Percentiles rank a stretch among this genome's conserved stretches.
Conservation (phyloP, 1,284 basidiomycete genomes). For the Ceratobasidium sp. region DNA sequence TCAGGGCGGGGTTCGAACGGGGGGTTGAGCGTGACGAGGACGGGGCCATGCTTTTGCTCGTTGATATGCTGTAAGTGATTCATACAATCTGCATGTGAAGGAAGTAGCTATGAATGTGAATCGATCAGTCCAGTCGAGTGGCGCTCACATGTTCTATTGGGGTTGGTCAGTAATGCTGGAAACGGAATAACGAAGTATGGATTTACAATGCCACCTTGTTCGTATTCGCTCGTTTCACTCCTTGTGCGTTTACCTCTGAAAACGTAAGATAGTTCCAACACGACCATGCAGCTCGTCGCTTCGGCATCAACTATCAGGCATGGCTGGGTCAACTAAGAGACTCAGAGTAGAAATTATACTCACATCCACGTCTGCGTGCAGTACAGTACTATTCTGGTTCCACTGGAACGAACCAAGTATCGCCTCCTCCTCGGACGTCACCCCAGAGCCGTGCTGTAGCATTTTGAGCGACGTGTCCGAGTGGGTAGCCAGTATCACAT, state of each 20-base stretch:
- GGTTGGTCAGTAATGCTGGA: slow-evolving; percentile 42
- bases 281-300: slow-evolving; percentile 69
- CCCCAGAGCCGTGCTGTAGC: slow-evolving; percentile 64
- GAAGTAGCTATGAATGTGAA: slow-evolving; percentile 42
- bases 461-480: slow-evolving; percentile 74
- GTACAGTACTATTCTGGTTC: slow-evolving; percentile 74
- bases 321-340: neutral
- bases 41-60: slow-evolving; percentile 67
- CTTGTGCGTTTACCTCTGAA: slow-evolving; percentile 57
- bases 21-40: slow-evolving; percentile 83
- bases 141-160: slow-evolving; percentile 60
- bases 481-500: slow-evolving; percentile 82
- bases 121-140: slow-evolving; percentile 37
- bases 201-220: slow-evolving; percentile 74
- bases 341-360: slow-evolving; percentile 46
- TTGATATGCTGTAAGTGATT: slow-evolving; percentile 80
- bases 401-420: slow-evolving; percentile 72
- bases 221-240: slow-evolving; percentile 62
- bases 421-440: slow-evolving; percentile 66
- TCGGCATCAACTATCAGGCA: slow-evolving; percentile 70
- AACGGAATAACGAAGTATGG: neutral
- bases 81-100: slow-evolving; percentile 69
- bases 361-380: slow-evolving; percentile 73
- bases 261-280: slow-evolving; percentile 79
- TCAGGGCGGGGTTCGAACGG: slow-evolving; percentile 68